phyloP scores from a whole-genome alignment of 306 rosid genomes.

The Arachis stenosperma region DNA sequence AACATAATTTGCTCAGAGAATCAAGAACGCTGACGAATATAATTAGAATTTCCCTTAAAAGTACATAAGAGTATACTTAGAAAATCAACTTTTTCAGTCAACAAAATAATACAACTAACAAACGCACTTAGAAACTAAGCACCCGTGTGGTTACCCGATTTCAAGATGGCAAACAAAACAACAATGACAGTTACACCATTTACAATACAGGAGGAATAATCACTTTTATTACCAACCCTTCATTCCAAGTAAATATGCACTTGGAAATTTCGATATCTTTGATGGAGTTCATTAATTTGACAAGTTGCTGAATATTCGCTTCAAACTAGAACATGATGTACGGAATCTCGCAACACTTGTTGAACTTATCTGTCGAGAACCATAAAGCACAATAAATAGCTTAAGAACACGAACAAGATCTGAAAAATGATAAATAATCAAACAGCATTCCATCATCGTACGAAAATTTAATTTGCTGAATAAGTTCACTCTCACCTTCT shows the following conservation, averaged over 20 bases:
- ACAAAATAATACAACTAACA: background rate
- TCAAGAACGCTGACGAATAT: too few species aligned
- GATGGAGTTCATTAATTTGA: constrained; percentile 38
- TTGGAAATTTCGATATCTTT: background rate
- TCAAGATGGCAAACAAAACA: constrained; percentile 42
- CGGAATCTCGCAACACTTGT: constrained; percentile 70
- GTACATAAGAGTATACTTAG: too few species aligned
- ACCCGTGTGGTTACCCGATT: constrained; percentile 25
- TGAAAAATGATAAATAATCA: background rate
- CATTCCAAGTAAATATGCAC: constrained; percentile 20
- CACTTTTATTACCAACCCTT: constrained; percentile 34
- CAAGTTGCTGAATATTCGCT: constrained; percentile 83
- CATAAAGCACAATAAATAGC: background rate
- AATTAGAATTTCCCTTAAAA: too few species aligned
- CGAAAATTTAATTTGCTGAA: constrained; percentile 10
- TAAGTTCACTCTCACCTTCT: constrained; percentile 54
- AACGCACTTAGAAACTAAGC: constrained; percentile 29
- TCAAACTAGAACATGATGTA: constrained; percentile 69
- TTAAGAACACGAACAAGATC: background rate
- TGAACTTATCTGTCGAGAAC: constrained; percentile 55
- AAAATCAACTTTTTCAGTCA: too few species aligned
- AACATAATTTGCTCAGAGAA: background rate
- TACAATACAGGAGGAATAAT: constrained; percentile 39
- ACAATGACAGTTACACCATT: constrained; percentile 28
- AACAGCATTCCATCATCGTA: constrained; percentile 12